These are phyloP conservation scores for Xylaria sp. DNA, from an alignment of 2,329 filamentous ascomycete species.

Conservation along the genomic window DNA sequence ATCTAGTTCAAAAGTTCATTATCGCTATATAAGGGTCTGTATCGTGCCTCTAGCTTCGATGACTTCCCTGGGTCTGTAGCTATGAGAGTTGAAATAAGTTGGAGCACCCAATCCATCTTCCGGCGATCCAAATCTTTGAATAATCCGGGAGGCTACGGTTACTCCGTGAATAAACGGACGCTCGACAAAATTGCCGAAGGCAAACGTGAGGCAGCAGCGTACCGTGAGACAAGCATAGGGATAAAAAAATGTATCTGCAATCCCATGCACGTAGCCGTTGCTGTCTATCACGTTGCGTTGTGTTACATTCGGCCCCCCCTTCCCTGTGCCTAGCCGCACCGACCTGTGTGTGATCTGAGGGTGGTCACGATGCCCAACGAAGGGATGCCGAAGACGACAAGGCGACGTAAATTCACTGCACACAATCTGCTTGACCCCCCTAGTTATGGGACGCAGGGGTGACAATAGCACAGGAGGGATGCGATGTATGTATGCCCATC, in stretches of 20 bases:
- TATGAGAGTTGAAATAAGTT: not conserved
- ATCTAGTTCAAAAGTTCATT: not conserved
- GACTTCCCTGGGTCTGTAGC: not conserved
- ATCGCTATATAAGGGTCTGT: not conserved
- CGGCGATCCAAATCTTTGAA: not conserved
- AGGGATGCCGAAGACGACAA: too few species aligned
- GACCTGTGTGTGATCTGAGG: not conserved
- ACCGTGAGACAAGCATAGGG: slow-evolving; percentile 15
- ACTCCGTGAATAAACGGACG: not conserved
- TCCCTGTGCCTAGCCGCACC: slow-evolving; percentile 24
- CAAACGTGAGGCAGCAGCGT: slow-evolving; percentile 14
- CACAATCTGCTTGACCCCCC: not conserved
- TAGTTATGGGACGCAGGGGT: not conserved
- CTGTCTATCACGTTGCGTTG: slow-evolving; percentile 2
- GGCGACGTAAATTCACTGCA: not conserved
- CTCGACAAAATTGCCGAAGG: not conserved
- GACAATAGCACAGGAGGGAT: not conserved
- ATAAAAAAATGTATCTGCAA: slow-evolving; percentile 9
- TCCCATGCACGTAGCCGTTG: slow-evolving; percentile 24
- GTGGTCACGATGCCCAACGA: too few species aligned
- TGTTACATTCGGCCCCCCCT: slow-evolving; percentile 16
- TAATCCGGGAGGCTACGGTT: not conserved
- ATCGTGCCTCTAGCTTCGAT: not conserved
- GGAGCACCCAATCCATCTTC: not conserved
- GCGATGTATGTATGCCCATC: not conserved